Base-by-base conservation (phyloP, 1,284 basidiomycete genomes). In the Puccinia novopanici region DNA sequence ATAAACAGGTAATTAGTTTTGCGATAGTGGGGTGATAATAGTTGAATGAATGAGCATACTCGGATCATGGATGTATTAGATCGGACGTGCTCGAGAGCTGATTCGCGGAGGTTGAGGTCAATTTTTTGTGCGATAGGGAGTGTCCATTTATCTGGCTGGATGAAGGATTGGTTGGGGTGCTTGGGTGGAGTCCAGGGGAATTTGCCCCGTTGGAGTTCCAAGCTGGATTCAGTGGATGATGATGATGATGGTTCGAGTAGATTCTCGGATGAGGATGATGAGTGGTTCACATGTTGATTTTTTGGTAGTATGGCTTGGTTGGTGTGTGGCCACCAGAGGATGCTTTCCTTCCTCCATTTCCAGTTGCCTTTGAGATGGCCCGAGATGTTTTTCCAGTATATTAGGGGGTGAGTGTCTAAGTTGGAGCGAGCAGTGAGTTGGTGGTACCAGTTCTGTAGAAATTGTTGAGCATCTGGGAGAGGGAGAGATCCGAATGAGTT, bases 321-420 rank as follows among this genome's bases (percentile, higher is more conserved):
- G 22, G 37, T 10, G 19, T 13, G 3, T 42, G 72, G 45, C 40
- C 55, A 74, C 72, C 72, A 74, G 19, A 55, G 48, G 27, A 74
- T 8, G 19, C 52, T 74, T 54, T 74, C 72, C 52, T 27, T 54
- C 37, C 72, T 30, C 30, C 30, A 74, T 40, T 52, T 74, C 72
- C 72, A 74, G 37, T 74, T 8, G 0, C 52, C 72, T 27, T 74
- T 74, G 72, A 37, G 57, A n/a, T 74, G 72, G 24, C 72, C 72
- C 5, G 72, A 54, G 15, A 74, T 55, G 34, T 74, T 74, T 59
- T 45, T 54, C 72, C 72, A 74, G 55, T 54, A 74, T 24, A 74
- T 3, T 40, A 34, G 34, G 12, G 4, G 67, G 8, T 17, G 10
- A 15, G 12, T 57, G 12, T 55, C 37, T 12, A 54, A 30, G n/a